Conservation (phyloP, 768 basidiomycete species). For the Guyanaporus albipodus region DNA sequence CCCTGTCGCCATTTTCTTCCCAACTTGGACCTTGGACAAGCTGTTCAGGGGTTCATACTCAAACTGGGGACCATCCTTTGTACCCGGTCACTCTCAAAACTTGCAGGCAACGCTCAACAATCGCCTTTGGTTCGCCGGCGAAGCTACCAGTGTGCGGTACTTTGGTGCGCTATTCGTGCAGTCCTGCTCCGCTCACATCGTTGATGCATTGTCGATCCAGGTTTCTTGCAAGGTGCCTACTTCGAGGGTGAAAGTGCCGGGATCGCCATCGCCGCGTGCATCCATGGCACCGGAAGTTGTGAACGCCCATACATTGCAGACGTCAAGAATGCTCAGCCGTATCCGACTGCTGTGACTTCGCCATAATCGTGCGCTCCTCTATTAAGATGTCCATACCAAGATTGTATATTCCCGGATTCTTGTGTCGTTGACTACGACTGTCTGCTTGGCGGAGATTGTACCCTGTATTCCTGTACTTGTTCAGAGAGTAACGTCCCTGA, state of each 20-base stretch:
- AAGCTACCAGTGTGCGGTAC: constrained; percentile 54
- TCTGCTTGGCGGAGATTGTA: no score
- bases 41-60: constrained; percentile 47
- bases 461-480: no score
- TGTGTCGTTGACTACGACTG: no score
- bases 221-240: constrained; percentile 56
- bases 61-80: constrained; percentile 65
- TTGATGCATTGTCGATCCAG: constrained; percentile 25
- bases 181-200: neutral
- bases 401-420: neutral
- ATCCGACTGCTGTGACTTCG: constrained; percentile 18
- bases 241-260: constrained; percentile 47
- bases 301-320: constrained; percentile 25
- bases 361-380: neutral
- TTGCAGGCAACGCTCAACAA: constrained; percentile 48
- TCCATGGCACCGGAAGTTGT: constrained; percentile 26
- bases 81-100: constrained; percentile 48
- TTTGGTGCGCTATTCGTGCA: constrained; percentile 40
- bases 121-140: constrained; percentile 59
- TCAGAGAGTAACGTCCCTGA: no score
- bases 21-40: constrained; percentile 52
- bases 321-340: constrained; percentile 32
- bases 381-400: neutral
- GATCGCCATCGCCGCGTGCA: constrained; percentile 38
- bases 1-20: constrained; percentile 53